phyloP scores from a whole-genome alignment of 2,329 filamentous ascomycete species.

The Penicillium griseofulvum region DNA sequence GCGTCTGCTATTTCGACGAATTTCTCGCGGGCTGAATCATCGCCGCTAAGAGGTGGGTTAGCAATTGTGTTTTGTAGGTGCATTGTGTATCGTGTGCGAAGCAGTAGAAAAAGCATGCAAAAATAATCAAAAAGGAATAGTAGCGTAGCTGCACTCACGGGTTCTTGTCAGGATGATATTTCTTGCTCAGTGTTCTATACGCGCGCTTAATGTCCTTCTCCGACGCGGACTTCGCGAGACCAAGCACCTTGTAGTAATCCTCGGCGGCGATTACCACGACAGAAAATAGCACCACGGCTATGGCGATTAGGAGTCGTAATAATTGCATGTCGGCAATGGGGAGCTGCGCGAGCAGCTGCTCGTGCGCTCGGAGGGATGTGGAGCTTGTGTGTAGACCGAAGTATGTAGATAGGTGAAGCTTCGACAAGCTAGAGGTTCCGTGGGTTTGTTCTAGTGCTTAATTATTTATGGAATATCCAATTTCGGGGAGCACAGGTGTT shows the following conservation, averaged over 20 bases:
- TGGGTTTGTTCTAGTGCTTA: background rate
- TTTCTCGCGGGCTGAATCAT: slow-evolving; percentile 77
- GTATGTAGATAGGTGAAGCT: background rate
- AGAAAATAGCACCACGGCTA: slow-evolving; percentile 40
- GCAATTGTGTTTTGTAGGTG: background rate
- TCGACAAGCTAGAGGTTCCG: background rate
- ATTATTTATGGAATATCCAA: background rate
- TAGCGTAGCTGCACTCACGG: slow-evolving; percentile 61
- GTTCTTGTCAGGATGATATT: slow-evolving; percentile 97
- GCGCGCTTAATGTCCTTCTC: slow-evolving; percentile 91
- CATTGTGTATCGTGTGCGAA: background rate
- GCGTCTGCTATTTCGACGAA: slow-evolving; percentile 94
- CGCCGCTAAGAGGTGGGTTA: slow-evolving; percentile 54
- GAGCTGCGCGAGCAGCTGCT: slow-evolving; percentile 20
- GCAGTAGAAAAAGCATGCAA: background rate
- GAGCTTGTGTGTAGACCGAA: background rate
- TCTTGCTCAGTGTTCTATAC: slow-evolving; percentile 88
- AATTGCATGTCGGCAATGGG: slow-evolving; percentile 33
- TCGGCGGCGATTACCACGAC: slow-evolving; percentile 41
- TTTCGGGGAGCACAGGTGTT: background rate
- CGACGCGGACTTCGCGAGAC: slow-evolving; percentile 72
- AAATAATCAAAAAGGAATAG: background rate
- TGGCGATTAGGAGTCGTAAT: slow-evolving; percentile 30
- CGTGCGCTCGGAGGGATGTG: background rate
- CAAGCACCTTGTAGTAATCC: slow-evolving; percentile 67